A percentile compares a stretch with the other conserved stretches of the same genome.
phyloP scores from a whole-genome alignment of 371 early-diverging fungal species.

The Circinella minor region DNA sequence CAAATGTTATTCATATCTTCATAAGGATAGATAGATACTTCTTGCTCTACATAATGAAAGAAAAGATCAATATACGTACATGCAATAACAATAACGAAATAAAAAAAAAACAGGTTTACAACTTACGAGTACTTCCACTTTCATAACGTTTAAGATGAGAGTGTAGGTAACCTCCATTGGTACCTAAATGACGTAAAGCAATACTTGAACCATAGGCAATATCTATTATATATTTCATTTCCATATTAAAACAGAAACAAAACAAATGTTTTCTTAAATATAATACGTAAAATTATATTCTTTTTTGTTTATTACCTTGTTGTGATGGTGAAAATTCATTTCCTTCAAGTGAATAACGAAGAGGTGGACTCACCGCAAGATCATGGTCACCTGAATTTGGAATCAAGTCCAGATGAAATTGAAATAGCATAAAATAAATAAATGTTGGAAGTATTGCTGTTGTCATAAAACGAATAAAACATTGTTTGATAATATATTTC shows the following conservation, averaged over 20 bases:
- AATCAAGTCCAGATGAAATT: constrained; percentile 80
- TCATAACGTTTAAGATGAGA: constrained; percentile 85
- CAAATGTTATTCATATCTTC: constrained; percentile 89
- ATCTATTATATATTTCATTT: constrained; percentile 31
- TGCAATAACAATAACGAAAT: too few species aligned
- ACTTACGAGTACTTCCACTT: constrained; percentile 77
- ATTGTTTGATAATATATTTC: constrained; percentile 37
- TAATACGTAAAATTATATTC: too few species aligned
- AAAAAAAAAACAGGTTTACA: neutral
- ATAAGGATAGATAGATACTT: constrained; percentile 91
- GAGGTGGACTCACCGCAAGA: constrained; percentile 76
- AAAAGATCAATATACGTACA: too few species aligned
- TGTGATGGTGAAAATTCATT: constrained; percentile 31
- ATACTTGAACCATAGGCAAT: constrained; percentile 84
- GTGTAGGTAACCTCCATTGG: constrained; percentile 83
- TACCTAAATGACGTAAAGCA: constrained; percentile 74
- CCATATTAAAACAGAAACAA: too few species aligned
- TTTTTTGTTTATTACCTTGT: constrained; percentile 15
- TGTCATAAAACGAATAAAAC: constrained; percentile 62
- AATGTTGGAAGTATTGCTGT: constrained; percentile 80
- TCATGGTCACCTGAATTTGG: constrained; percentile 78
- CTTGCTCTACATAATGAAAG: constrained; percentile 69
- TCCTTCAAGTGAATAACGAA: constrained; percentile 58
- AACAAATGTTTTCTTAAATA: too few species aligned
- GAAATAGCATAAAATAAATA: constrained; percentile 81